phyloP scores from a whole-genome alignment of 164 flowering plant species.

The Vitis labrusca region DNA sequence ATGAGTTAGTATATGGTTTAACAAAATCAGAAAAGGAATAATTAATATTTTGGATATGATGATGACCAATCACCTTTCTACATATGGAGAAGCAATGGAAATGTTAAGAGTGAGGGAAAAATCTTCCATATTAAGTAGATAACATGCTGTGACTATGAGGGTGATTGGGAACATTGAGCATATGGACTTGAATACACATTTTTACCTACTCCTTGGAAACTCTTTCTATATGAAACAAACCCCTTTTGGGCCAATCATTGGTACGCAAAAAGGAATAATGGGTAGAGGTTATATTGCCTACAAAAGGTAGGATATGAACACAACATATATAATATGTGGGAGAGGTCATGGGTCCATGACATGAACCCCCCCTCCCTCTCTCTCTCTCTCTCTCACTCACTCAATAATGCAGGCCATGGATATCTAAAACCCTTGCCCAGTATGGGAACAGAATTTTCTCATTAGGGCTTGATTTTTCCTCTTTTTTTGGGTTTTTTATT shows the following conservation, averaged over 20 bases:
- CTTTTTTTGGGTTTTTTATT: neutral
- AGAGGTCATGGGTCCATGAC: slow-evolving; percentile 25
- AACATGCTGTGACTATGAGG: slow-evolving; percentile 9
- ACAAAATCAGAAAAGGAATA: neutral
- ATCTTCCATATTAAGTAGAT: slow-evolving; percentile 12
- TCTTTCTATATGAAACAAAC: slow-evolving; percentile 16
- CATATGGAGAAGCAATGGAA: slow-evolving; percentile 9
- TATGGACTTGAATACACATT: neutral
- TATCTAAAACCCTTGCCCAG: slow-evolving; percentile 6
- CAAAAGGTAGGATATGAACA: slow-evolving; percentile 22
- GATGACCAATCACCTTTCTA: slow-evolving; percentile 20
- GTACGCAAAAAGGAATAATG: slow-evolving; percentile 25
- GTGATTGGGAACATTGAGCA: slow-evolving; percentile 15
- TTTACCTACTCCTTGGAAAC: slow-evolving; percentile 27
- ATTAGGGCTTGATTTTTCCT: neutral
- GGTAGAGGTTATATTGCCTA: slow-evolving; percentile 22
- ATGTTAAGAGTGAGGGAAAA: slow-evolving; percentile 4
- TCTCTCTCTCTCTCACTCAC: neutral
- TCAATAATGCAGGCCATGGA: slow-evolving; percentile 12
- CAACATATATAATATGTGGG: slow-evolving; percentile 24
- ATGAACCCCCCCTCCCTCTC: slow-evolving; percentile 10
- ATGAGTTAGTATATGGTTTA: slow-evolving; percentile 13
- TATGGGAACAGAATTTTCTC: neutral
- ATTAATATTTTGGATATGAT: slow-evolving; percentile 19
- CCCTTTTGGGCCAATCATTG: slow-evolving; percentile 29